Base-by-base conservation (phyloP, 139 green algal species). In the Dunaliella primolecta region DNA sequence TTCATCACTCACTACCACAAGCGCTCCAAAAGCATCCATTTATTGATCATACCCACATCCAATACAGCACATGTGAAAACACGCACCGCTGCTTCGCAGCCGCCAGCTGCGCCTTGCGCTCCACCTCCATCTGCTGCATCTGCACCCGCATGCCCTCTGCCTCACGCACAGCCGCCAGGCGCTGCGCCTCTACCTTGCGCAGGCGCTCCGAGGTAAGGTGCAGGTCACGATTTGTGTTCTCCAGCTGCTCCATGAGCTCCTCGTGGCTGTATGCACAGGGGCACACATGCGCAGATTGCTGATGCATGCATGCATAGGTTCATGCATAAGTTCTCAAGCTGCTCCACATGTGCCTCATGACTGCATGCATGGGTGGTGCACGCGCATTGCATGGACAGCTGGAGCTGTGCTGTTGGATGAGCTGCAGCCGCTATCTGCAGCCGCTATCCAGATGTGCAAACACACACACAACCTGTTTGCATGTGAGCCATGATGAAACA, bases 211-310 rank as follows among this genome's bases (percentile, higher is more conserved):
- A 72, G 2, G 83, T 89, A 0, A 57, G 11, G 31, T 85, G 83
- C 75, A 91, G 80, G 57, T 91, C 88, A n/a, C 74, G n/a, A 7
- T 86, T 86, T 2, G 85, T 86, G 29, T 15, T 84, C 80, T 91
- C 88, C 3, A 91, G 32, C 72, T 88, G 83, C 75, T 91, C 85
- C 88, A 91, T 89, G 25, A 91, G 83, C 83, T 89, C 88, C 36
- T 91, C 83, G 7, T 89, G 85, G 37, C 88, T 91, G 83, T 35
- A 64, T 74, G 46, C 27, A 79, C 46, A 64, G 15, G 46, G 46
- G 29, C 75, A 80, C 27, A 11, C 30, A 33, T 36, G 29, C 29
- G 2, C 36, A 32, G 15, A 31, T 7, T 32, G 71, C 11, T 3
- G 21, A 77, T n/a, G 71, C 46, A 64, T 7, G 7, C 15, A 15